Conservation (phyloP, 2,329 filamentous ascomycete genomes). For the Aspergillus hiratsukae region DNA sequence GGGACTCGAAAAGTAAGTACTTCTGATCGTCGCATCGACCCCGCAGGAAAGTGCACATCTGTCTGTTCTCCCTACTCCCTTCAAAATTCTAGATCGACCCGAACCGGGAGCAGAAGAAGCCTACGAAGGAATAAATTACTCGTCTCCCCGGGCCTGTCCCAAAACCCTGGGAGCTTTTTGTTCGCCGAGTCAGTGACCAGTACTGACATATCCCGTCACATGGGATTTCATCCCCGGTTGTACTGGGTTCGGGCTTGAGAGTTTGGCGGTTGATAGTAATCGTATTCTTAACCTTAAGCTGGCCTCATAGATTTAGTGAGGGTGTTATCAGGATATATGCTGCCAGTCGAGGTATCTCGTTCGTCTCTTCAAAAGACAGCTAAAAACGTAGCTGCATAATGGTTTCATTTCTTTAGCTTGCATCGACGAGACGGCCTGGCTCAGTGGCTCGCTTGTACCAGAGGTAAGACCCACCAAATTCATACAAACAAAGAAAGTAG, state of each 20-base stretch:
- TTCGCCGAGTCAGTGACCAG: neutral
- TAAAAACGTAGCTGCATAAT: neutral
- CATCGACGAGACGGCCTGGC: neutral
- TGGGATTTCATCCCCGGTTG: neutral
- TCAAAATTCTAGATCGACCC: neutral
- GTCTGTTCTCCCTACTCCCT: neutral
- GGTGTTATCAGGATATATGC: neutral
- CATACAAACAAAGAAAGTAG: neutral
- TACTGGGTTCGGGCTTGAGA: neutral
- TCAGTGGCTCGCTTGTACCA: neutral
- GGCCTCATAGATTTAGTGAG: neutral
- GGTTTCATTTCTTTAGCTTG: neutral
- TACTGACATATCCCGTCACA: neutral
- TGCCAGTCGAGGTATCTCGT: neutral
- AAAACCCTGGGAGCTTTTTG: no score
- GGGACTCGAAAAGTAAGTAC: neutral
- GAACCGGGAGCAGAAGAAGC: neutral
- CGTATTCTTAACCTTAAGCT: neutral
- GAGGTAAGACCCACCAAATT: neutral
- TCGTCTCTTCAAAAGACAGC: neutral
- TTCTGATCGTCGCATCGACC: neutral
- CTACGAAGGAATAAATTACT: no score
- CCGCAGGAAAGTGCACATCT: neutral
- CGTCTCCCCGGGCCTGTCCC: no score
- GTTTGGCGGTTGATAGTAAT: neutral